Evolutionary conservation across 164 flowering plant genomes (phyloP).

Genomic region (Cinnamomum micranthum): DNA sequence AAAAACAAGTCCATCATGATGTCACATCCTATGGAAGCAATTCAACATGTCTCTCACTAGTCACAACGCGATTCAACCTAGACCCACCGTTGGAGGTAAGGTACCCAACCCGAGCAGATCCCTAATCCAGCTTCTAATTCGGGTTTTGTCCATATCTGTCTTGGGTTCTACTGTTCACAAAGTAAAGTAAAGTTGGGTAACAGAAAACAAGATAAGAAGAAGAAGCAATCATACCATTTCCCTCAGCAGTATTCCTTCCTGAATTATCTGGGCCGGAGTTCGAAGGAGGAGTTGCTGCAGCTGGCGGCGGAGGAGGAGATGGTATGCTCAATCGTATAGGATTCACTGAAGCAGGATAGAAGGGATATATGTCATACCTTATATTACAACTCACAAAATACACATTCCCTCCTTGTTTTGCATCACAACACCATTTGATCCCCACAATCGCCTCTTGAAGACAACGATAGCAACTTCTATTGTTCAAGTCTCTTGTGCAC

Average conservation of each 20-base stretch:
- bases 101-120: too few species aligned
- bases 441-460: neutral
- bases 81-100: too few species aligned
- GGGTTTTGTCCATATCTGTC: too few species aligned
- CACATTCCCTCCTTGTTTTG: conserved; percentile 20
- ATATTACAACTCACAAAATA: conserved; percentile 21
- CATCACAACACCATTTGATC: conserved; percentile 12
- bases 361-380: conserved; percentile 17
- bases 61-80: too few species aligned
- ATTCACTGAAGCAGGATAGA: neutral
- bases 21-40: too few species aligned
- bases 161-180: too few species aligned
- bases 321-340: neutral
- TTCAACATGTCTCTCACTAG: too few species aligned
- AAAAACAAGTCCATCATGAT: too few species aligned
- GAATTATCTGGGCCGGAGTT: neutral
- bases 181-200: too few species aligned
- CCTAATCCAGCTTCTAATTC: too few species aligned
- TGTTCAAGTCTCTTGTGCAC: conserved; percentile 35
- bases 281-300: neutral
- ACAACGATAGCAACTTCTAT: conserved; percentile 25
- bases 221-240: too few species aligned
- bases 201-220: too few species aligned
- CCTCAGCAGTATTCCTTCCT: neutral
- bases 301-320: neutral